Conservation (phyloP, 768 basidiomycete genomes). For the Astraeus odoratus region DNA sequence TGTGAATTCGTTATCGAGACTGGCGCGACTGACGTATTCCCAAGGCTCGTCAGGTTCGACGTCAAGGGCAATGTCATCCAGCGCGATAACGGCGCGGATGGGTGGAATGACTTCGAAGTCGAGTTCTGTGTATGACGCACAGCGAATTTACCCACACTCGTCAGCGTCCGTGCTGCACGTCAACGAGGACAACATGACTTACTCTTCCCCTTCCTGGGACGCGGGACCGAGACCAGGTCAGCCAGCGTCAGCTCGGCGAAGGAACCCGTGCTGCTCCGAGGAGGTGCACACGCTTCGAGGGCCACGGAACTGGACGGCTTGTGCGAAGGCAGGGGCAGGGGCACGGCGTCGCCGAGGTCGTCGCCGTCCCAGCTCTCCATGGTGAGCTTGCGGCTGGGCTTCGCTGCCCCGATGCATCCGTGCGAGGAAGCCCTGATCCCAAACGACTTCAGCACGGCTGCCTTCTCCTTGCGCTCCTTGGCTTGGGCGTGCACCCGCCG, state of each 20-base stretch:
- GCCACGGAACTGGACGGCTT: background rate
- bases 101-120: slow-evolving; percentile 27
- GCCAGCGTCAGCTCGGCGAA: slow-evolving; percentile 20
- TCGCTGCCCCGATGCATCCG: slow-evolving; percentile 5
- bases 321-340: background rate
- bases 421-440: slow-evolving; percentile 13
- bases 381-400: slow-evolving; percentile 17
- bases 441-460: slow-evolving; percentile 7
- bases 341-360: slow-evolving; percentile 6
- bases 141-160: no score
- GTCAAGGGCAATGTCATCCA: slow-evolving; percentile 18
- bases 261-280: slow-evolving; percentile 4
- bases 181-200: slow-evolving; percentile 4
- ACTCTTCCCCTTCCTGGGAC: slow-evolving; percentile 19
- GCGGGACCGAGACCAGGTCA: slow-evolving; percentile 21
- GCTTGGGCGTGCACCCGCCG: slow-evolving; percentile 24
- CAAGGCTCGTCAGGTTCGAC: slow-evolving; percentile 23
- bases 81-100: slow-evolving; percentile 25
- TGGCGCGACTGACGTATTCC: slow-evolving; percentile 27
- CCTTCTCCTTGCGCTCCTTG: slow-evolving; percentile 27
- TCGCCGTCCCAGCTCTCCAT: slow-evolving; percentile 26
- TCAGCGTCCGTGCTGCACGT: no score
- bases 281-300: background rate
- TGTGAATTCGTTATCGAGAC: slow-evolving; percentile 18
- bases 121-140: slow-evolving; percentile 10